phyloP scores from a whole-genome alignment of 2,329 filamentous ascomycete genomes.

The Alternaria longipes region DNA sequence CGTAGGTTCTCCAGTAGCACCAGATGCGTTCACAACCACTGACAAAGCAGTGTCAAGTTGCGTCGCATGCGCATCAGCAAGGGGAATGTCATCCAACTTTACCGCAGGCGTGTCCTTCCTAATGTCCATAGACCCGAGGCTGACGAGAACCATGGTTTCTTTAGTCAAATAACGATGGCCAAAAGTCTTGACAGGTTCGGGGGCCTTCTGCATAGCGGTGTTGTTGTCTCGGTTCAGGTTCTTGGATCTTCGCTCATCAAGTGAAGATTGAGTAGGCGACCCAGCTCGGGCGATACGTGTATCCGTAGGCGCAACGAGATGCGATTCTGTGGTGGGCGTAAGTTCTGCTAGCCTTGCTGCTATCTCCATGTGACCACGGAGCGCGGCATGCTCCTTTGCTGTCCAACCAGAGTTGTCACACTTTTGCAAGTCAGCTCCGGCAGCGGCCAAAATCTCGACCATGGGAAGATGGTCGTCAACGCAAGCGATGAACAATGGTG shows the following conservation, averaged over 20 bases:
- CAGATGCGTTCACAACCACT: conserved; percentile 85
- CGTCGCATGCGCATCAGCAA: conserved; percentile 87
- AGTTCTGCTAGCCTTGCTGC: conserved; percentile 72
- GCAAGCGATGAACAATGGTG: conserved; percentile 89
- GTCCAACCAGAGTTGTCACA: conserved; percentile 92
- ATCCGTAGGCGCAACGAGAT: conserved; percentile 37
- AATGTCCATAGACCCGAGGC: conserved; percentile 93
- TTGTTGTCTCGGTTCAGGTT: conserved; percentile 51
- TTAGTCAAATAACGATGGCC: conserved; percentile 93
- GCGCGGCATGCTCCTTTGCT: conserved; percentile 87
- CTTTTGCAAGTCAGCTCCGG: conserved; percentile 77
- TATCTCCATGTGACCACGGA: conserved; percentile 87
- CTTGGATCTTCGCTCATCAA: conserved; percentile 56
- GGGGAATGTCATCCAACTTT: conserved; percentile 84
- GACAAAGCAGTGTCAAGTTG: conserved; percentile 95
- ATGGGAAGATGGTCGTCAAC: conserved; percentile 85
- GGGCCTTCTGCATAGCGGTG: conserved; percentile 56
- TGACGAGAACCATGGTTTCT: conserved; percentile 89
- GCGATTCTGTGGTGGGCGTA: conserved; percentile 51
- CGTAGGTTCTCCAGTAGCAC: conserved; percentile 85
- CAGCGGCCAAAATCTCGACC: conserved; percentile 78
- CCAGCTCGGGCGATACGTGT: conserved; percentile 45
- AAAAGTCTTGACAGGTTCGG: conserved; percentile 91
- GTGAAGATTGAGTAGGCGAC: conserved; percentile 66
- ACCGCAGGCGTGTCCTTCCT: conserved; percentile 83